Base-by-base conservation (phyloP, 2,329 filamentous ascomycete genomes). In the Verticillium albo-atrum region DNA sequence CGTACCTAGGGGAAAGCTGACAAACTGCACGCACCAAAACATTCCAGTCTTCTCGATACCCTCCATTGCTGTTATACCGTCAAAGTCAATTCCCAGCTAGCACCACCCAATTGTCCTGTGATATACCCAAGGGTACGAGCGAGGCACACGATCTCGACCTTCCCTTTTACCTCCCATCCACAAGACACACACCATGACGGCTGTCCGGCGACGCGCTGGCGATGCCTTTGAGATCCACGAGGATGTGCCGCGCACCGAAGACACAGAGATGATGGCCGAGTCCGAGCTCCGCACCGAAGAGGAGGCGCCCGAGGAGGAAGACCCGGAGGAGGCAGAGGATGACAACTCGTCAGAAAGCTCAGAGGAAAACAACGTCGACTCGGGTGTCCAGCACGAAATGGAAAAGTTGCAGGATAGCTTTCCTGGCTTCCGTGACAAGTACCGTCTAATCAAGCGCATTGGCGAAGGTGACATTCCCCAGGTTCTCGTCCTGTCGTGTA, bases 361-460 rank as follows among this genome's bases (percentile, higher is more conserved):
- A 30, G 86, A 87, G 9, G 86, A 87, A 26, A 80, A 83, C 27
- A 74, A 78, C 15, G 80, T 91, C 37, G 89, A 93, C 65, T 79
- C 84, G 23, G 79, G 77, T 6, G 90, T 97, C 15, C 84, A 87
- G 62, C 87, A 92, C 57, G 95, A 99, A 72, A 99, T 99, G 85
- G 85, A 87, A 57, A 91, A 88, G 66, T 86, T 99, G 60, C 88
- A 94, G 67, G 81, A 86, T 58, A 89, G 87, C 34, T 97, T 98
- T 71, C 88, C 88, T 37, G 91, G 90, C 56, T 96, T 98, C 72
- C 89, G 85, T 65, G 83, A 91, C 68, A 87, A 89, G 60, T 99
- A 94, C 75, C 88, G 93, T 57, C 77, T 99, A 58, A 95, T 99
- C 72, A 97, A 97, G 76, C 89, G 94, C 63, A 99, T 99, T 70